Evolutionary conservation across 176 grass and related monocot genomes (phyloP).

Genomic region (Oryza glaberrima): DNA sequence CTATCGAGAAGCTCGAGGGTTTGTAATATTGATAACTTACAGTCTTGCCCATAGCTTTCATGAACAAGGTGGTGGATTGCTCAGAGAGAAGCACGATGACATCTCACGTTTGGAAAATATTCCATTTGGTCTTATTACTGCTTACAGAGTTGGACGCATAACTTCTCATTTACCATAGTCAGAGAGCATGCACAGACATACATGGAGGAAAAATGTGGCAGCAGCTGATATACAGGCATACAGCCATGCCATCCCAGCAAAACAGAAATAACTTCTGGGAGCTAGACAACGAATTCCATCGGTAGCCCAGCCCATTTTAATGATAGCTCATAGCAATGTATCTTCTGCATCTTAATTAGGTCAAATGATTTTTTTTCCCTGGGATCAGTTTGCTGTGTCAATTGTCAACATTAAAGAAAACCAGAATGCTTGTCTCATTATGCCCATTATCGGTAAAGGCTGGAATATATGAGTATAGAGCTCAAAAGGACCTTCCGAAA

Average conservation of each 20-base stretch:
- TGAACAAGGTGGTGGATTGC: neutral
- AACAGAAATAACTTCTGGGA: neutral
- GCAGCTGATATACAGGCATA: neutral
- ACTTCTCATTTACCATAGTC: neutral
- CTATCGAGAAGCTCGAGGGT: neutral
- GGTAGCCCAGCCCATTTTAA: conserved; percentile 11
- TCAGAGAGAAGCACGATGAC: too few relatives aligned
- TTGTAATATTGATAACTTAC: too few relatives aligned
- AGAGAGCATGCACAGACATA: neutral
- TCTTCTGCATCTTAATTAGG: conserved; percentile 23
- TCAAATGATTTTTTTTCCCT: conserved; percentile 24
- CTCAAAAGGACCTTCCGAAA: neutral
- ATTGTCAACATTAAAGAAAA: conserved; percentile 30
- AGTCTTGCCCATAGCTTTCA: neutral
- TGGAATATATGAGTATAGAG: conserved; percentile 8
- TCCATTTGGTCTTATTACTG: neutral
- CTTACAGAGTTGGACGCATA: neutral
- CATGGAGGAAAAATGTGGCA: neutral
- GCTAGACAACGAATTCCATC: conserved; percentile 16
- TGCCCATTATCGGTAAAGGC: neutral
- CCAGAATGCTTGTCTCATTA: neutral
- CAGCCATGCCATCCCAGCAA: neutral
- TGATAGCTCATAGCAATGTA: conserved; percentile 23
- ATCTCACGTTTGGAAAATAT: neutral
- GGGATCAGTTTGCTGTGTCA: conserved; percentile 22